Conservation (phyloP, 306 rosid genomes). For the Cucumis hystrix region DNA sequence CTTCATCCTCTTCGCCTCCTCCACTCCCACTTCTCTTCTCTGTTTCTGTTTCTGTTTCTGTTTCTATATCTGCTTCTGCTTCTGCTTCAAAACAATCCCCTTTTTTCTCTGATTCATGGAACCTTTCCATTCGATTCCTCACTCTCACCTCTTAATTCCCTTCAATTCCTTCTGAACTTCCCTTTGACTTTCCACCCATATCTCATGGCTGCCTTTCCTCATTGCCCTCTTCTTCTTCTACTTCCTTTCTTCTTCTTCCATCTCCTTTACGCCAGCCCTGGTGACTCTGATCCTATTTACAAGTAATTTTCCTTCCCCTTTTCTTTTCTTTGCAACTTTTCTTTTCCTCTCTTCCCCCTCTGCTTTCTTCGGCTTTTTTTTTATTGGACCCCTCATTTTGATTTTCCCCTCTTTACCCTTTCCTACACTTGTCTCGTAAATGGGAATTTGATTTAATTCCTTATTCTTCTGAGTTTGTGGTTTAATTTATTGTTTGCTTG, state of each 20-base stretch:
- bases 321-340: neutral
- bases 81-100: neutral
- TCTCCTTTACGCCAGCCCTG: constrained; percentile 40
- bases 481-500: neutral
- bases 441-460: neutral
- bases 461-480: neutral
- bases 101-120: constrained; percentile 6
- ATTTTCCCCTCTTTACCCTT: neutral
- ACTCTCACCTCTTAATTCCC: neutral
- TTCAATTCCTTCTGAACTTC: neutral
- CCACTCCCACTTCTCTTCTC: neutral
- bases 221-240: constrained; percentile 24
- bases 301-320: constrained; percentile 17
- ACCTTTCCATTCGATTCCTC: neutral
- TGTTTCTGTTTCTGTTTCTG: neutral
- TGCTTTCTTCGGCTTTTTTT: neutral
- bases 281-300: constrained; percentile 79
- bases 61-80: neutral
- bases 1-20: neutral
- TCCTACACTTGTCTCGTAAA: neutral
- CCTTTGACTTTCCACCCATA: constrained; percentile 33
- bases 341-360: neutral
- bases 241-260: constrained; percentile 13
- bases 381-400: neutral
- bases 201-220: constrained; percentile 48